Base-by-base conservation (phyloP, 106 monocot genomes). In the Agapanthus africanus region DNA sequence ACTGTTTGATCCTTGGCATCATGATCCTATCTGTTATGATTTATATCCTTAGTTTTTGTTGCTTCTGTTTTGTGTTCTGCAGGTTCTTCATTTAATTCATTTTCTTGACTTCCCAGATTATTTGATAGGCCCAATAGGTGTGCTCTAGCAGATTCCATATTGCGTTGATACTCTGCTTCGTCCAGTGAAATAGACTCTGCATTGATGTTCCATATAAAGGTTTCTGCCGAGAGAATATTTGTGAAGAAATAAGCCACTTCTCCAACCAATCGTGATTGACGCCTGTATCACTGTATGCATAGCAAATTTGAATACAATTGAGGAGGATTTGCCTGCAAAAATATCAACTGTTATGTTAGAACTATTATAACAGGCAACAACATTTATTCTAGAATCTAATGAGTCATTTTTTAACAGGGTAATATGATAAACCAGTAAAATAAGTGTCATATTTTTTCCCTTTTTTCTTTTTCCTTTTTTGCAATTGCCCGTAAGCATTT, bases 171-270 rank as follows among this genome's bases (percentile, higher is more conserved):
- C 37, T 93, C 90, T 11, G 25, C 39, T 61, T 90, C 93, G 70
- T 87, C 82, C 73, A 93, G 78, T n/a, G 93, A 90, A 69, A 93
- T 81, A 23, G 93, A 79, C 21, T 87, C 36, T 19, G 85, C 90
- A 66, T 87, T 82, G 34, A 93, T 80, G 51, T 80, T 87, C 84
- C 84, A 90, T 40, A 93, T 82, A 47, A 93, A 93, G 35, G 89
- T 84, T 60, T 93, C 93, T 18, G 90, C 93, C 31, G 93, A 93
- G 23, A 90, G 76, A 52, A 93, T 90, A 26, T 93, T 90, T 71
- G 93, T 93, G 67, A 93, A 93, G 54, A 78, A 90, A 76, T 93
- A 93, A 57, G 90, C 86, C 27, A 87, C 77, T 77, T 93, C 93
- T 63, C 86, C 81, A 37, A 93, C 87, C 51, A 93, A 47, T 13